Evolutionary conservation across 2,329 filamentous ascomycete genomes (phyloP).

Genomic region (Saccharata proteae): DNA sequence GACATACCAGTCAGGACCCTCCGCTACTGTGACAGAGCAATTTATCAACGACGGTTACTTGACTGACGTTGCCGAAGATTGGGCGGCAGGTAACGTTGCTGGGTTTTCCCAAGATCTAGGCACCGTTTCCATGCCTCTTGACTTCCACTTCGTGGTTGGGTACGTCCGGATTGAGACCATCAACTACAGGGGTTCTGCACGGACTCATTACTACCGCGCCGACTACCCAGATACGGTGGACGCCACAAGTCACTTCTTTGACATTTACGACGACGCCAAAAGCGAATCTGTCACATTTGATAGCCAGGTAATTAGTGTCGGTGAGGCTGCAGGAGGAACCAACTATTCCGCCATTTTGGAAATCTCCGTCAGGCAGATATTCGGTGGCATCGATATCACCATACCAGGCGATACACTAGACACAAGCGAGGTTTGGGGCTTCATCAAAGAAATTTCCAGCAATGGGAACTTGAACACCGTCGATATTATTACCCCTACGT

Average conservation of each 20-base stretch:
- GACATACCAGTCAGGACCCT: conserved; percentile 20
- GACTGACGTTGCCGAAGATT: conserved; percentile 13
- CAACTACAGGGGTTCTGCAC: conserved; percentile 28
- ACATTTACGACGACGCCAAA: conserved; percentile 27
- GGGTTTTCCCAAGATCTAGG: conserved; percentile 30
- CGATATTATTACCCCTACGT: conserved; percentile 31
- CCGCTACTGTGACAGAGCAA: conserved; percentile 16
- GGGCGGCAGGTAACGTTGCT: conserved; percentile 19
- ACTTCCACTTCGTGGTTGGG: conserved; percentile 30
- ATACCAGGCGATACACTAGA: conserved; percentile 24
- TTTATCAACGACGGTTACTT: conserved; percentile 23
- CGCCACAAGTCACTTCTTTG: conserved; percentile 27
- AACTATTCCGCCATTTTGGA: conserved; percentile 32
- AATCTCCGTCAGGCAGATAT: conserved; percentile 30
- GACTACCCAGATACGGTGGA: conserved; percentile 20
- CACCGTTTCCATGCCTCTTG: conserved; percentile 14
- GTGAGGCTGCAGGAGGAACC: conserved; percentile 16
- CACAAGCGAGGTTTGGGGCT: conserved; percentile 21
- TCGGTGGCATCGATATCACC: conserved; percentile 28
- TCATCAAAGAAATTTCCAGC: conserved; percentile 33
- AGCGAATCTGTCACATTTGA: conserved; percentile 24
- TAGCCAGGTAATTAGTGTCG: conserved; percentile 4
- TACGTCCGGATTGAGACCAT: conserved; percentile 29
- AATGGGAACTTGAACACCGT: conserved; percentile 33
- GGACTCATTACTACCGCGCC: conserved; percentile 29